Evolutionary conservation across 2,329 filamentous ascomycete species (phyloP).

Genomic region (Penicillium sp.): DNA sequence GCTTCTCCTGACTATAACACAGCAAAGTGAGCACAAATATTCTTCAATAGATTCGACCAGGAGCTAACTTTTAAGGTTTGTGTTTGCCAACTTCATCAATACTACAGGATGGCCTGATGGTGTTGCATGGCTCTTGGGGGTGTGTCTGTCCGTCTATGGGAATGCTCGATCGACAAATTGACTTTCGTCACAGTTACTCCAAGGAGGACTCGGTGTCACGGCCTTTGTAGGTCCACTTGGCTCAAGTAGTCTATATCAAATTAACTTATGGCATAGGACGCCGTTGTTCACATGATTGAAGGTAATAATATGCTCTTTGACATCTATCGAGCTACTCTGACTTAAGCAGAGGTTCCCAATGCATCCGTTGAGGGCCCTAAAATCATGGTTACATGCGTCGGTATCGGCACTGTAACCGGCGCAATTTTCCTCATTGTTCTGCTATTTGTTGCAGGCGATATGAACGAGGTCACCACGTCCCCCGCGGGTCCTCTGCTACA

Average conservation of each 20-base stretch:
- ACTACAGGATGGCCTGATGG: conserved; percentile 67
- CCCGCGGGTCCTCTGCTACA: conserved; percentile 58
- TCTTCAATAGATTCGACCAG: too few species aligned
- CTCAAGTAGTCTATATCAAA: neutral
- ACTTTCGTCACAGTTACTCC: conserved; percentile 30
- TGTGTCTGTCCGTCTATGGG: conserved; percentile 9
- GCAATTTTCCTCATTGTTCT: conserved; percentile 62
- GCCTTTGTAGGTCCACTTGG: conserved; percentile 43
- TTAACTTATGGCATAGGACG: conserved; percentile 23
- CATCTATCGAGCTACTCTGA: neutral
- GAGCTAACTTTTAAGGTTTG: conserved; percentile 24
- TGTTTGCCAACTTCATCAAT: conserved; percentile 68
- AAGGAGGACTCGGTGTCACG: conserved; percentile 53
- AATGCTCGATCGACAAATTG: conserved; percentile 1
- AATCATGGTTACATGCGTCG: conserved; percentile 64
- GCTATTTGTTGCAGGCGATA: conserved; percentile 61
- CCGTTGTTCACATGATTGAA: conserved; percentile 52
- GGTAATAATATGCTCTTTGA: conserved; percentile 3
- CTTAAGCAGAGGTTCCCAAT: conserved; percentile 36
- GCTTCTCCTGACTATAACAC: conserved; percentile 64
- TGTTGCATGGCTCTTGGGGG: conserved; percentile 47
- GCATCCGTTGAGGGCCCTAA: conserved; percentile 56
- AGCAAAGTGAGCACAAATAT: conserved; percentile 48
- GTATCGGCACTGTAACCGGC: conserved; percentile 61
- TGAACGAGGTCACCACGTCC: conserved; percentile 55